These are phyloP conservation scores for Aspergillus brasiliensis DNA, from an alignment of 2,329 filamentous ascomycete genomes.

Conservation along the genomic window DNA sequence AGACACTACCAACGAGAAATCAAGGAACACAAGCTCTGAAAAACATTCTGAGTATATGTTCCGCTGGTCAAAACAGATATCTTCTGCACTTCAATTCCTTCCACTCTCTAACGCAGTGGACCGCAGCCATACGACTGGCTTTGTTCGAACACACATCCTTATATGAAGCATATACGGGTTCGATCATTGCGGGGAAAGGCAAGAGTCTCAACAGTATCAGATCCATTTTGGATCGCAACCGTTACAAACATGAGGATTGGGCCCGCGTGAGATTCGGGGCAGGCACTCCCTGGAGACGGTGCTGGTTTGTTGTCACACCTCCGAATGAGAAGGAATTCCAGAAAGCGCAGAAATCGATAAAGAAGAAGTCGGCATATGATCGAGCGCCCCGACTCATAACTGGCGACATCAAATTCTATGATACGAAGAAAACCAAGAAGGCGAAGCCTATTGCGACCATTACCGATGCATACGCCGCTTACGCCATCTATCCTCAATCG, in stretches of 20 bases:
- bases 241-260: constrained; percentile 84
- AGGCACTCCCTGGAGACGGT: constrained; percentile 92
- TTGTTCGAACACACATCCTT: constrained; percentile 93
- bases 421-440: constrained; percentile 92
- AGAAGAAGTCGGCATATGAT: constrained; percentile 83
- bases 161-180: constrained; percentile 95
- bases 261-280: constrained; percentile 92
- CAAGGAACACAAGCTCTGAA: constrained; percentile 77
- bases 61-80: constrained; percentile 92
- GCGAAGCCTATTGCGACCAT: constrained; percentile 87
- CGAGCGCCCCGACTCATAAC: constrained; percentile 71
- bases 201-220: constrained; percentile 87
- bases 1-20: constrained; percentile 83
- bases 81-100: constrained; percentile 94
- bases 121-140: constrained; percentile 84
- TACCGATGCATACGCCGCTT: constrained; percentile 85
- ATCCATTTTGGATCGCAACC: constrained; percentile 79
- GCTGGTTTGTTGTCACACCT: constrained; percentile 92
- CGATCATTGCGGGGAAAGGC: constrained; percentile 91
- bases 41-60: constrained; percentile 94
- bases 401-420: constrained; percentile 93
- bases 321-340: constrained; percentile 91
- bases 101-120: constrained; percentile 93
- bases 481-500: constrained; percentile 92
- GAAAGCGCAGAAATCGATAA: constrained; percentile 78